These are phyloP conservation scores for Malassezia sp. DNA, from an alignment of 1,284 basidiomycete species.

Conservation along the genomic window DNA sequence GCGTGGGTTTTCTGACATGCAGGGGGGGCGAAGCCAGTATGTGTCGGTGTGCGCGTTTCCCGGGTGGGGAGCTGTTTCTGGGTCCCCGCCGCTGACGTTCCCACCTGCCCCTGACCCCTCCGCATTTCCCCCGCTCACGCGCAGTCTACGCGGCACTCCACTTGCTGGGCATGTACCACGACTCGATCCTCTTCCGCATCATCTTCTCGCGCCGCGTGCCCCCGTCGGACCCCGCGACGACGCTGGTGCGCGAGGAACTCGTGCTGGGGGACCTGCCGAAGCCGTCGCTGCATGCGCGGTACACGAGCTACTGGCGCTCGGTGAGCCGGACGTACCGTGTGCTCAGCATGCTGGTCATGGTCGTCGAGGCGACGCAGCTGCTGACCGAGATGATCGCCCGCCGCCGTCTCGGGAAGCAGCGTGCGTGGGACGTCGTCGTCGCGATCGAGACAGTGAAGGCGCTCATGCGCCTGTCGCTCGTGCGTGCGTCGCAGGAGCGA, in stretches of 20 bases:
- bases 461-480: constrained; percentile 42
- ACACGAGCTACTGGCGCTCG: constrained; percentile 45
- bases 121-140: constrained; percentile 15
- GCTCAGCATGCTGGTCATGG: constrained; percentile 38
- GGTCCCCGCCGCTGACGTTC: too few relatives aligned
- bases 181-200: constrained; percentile 46
- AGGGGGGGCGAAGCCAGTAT: constrained; percentile 26
- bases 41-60: neutral
- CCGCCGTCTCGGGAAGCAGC: constrained; percentile 31
- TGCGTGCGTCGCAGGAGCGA: constrained; percentile 42
- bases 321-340: constrained; percentile 37
- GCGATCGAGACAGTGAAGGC: constrained; percentile 47
- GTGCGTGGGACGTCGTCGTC: constrained; percentile 48
- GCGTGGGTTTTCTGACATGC: constrained; percentile 51
- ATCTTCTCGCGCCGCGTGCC: constrained; percentile 17
- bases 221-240: neutral
- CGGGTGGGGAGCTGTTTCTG: too few relatives aligned
- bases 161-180: constrained; percentile 48
- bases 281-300: constrained; percentile 47
- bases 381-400: constrained; percentile 48
- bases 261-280: constrained; percentile 18
- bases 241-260: neutral
- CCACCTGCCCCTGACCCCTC: too few relatives aligned
- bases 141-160: constrained; percentile 47
- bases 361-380: constrained; percentile 45